Percentiles rank a stretch among this genome's conserved stretches.
Conservation (phyloP, 2,329 filamentous ascomycete species). For the Trichophyton rubrum region DNA sequence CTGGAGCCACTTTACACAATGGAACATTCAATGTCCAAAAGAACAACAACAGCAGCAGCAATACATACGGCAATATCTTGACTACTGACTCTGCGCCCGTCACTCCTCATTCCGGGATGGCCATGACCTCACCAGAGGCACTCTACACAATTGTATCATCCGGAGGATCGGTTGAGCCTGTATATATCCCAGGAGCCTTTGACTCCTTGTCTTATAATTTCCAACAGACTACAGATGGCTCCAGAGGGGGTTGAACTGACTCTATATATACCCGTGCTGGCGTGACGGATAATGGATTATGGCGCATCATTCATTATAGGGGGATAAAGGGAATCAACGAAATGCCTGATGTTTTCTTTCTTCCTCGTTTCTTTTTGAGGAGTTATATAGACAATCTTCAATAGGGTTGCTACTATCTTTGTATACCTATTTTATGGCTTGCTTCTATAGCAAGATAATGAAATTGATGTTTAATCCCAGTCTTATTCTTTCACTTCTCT, state of each 20-base stretch:
- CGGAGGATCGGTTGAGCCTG: neutral
- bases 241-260: neutral
- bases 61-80: neutral
- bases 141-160: neutral
- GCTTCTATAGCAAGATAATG: neutral
- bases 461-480: neutral
- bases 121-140: neutral
- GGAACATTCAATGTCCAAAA: neutral
- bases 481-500: neutral
- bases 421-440: neutral
- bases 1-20: neutral
- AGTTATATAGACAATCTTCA: neutral
- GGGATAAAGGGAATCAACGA: neutral
- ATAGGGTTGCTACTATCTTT: neutral
- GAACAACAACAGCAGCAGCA: neutral
- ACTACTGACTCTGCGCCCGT: neutral
- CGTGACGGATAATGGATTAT: neutral
- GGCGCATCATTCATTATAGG: neutral
- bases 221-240: neutral
- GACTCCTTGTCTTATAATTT: neutral
- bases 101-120: constrained; percentile 1
- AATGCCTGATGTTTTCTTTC: neutral
- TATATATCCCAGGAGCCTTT: neutral
- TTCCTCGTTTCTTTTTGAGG: neutral
- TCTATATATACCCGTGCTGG: neutral